phyloP scores from a whole-genome alignment of 2,329 filamentous ascomycete species.

The Ascochyta viciae-villosae region DNA sequence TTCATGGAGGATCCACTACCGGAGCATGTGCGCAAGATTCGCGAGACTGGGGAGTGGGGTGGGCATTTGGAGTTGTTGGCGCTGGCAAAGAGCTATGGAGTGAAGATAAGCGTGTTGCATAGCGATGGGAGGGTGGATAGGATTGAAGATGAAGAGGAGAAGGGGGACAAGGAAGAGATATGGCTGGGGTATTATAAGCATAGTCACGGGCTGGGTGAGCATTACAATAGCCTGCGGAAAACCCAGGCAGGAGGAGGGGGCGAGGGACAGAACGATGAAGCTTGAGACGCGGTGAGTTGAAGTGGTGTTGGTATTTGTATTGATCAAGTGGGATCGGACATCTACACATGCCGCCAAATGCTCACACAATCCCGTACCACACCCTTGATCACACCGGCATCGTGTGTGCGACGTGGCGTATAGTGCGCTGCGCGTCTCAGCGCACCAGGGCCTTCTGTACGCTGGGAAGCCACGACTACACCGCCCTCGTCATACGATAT shows the following conservation, averaged over 20 bases:
- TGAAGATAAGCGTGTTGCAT: slow-evolving; percentile 85
- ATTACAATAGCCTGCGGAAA: slow-evolving; percentile 85
- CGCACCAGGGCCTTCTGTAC: slow-evolving; percentile 49
- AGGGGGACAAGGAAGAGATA: slow-evolving; percentile 63
- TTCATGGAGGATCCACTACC: slow-evolving; percentile 85
- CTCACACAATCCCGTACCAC: slow-evolving; percentile 59
- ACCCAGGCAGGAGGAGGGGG: slow-evolving; percentile 16
- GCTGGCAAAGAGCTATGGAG: slow-evolving; percentile 78
- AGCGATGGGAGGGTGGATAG: slow-evolving; percentile 79
- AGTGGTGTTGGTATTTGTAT: not conserved
- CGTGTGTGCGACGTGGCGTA: slow-evolving; percentile 63
- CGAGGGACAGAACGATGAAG: not conserved
- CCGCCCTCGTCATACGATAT: slow-evolving; percentile 67
- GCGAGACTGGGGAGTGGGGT: slow-evolving; percentile 93
- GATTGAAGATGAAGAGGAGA: slow-evolving; percentile 64
- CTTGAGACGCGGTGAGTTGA: not conserved
- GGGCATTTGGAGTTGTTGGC: slow-evolving; percentile 90
- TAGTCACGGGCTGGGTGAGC: slow-evolving; percentile 92
- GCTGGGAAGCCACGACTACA: slow-evolving; percentile 57
- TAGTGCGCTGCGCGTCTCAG: slow-evolving; percentile 60
- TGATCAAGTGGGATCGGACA: not conserved
- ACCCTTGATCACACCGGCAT: slow-evolving; percentile 54
- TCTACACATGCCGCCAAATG: slow-evolving; percentile 53
- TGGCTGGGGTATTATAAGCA: slow-evolving; percentile 97
- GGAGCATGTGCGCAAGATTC: slow-evolving; percentile 76